Evolutionary conservation across 2,329 filamentous ascomycete genomes (phyloP).

Genomic region (Phialocephala subalpina): DNA sequence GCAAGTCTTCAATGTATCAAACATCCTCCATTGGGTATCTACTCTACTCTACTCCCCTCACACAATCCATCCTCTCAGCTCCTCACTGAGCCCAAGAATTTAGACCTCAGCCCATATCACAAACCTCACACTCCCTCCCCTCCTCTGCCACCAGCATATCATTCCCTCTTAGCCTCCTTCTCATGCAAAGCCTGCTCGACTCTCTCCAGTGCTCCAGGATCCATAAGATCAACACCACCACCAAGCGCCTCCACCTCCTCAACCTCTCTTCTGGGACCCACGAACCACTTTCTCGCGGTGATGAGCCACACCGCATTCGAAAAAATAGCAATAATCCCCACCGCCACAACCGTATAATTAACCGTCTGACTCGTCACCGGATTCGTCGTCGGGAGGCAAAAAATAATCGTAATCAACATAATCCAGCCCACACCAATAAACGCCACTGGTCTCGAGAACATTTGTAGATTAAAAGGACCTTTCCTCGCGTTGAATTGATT

Average conservation of each 20-base stretch:
- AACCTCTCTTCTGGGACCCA: slow-evolving; percentile 61
- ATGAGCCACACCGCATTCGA: slow-evolving; percentile 57
- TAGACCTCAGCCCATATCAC: background rate
- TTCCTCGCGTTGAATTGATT: slow-evolving; percentile 57
- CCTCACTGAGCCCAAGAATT: background rate
- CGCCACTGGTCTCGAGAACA: slow-evolving; percentile 56
- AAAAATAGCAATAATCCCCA: slow-evolving; percentile 61
- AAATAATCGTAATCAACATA: slow-evolving; percentile 61
- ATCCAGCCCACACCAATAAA: slow-evolving; percentile 59
- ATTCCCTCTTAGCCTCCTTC: slow-evolving; percentile 11
- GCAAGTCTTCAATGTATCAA: background rate
- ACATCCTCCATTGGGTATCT: background rate
- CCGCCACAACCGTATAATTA: slow-evolving; percentile 66
- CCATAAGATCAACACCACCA: slow-evolving; percentile 48
- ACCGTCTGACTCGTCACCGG: slow-evolving; percentile 63
- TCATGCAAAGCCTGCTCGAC: slow-evolving; percentile 31
- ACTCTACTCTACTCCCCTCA: background rate
- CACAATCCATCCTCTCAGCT: background rate
- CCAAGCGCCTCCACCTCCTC: slow-evolving; percentile 57
- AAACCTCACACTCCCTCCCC: background rate
- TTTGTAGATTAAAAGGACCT: slow-evolving; percentile 62
- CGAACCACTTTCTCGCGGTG: slow-evolving; percentile 63
- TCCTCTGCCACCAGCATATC: background rate
- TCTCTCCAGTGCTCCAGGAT: slow-evolving; percentile 38
- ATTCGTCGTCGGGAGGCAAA: slow-evolving; percentile 63